These are phyloP conservation scores for Fusarium cyanostomum DNA, from an alignment of 2,329 filamentous ascomycete species.

Conservation along the genomic window DNA sequence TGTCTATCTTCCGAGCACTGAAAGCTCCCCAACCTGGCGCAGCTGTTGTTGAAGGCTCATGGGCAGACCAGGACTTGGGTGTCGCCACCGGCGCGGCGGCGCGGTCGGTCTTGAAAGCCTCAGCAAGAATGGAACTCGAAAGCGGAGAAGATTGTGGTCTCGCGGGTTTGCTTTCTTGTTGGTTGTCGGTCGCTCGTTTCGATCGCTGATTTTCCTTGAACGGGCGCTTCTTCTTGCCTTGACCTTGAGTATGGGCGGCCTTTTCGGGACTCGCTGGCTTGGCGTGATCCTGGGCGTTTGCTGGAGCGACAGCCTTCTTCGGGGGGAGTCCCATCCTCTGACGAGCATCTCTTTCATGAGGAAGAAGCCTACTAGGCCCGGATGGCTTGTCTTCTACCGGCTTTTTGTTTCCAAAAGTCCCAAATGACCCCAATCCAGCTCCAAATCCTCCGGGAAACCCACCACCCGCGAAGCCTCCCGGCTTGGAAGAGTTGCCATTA, in stretches of 20 bases:
- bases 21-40: conserved; percentile 38
- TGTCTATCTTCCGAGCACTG: conserved; percentile 36
- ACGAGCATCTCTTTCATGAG: conserved; percentile 52
- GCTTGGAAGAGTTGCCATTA: conserved; percentile 26
- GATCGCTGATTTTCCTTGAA: neutral
- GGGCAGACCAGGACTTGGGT: conserved; percentile 41
- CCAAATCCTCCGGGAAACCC: conserved; percentile 32
- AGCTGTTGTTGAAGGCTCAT: conserved; percentile 11
- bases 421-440: conserved; percentile 37
- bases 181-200: conserved; percentile 1
- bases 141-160: conserved; percentile 14
- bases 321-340: conserved; percentile 37
- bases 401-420: conserved; percentile 34
- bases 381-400: conserved; percentile 3
- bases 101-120: conserved; percentile 46
- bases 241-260: neutral
- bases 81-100: conserved; percentile 40
- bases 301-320: conserved; percentile 20
- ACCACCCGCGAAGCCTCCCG: conserved; percentile 40
- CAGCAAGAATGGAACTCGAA: conserved; percentile 46
- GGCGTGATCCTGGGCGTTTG: conserved; percentile 7
- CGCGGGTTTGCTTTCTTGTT: conserved; percentile 3
- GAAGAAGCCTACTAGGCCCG: conserved; percentile 47
- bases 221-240: conserved; percentile 3
- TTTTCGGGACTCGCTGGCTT: neutral